Evolutionary conservation across 2,329 filamentous ascomycete species (phyloP), one percentile per base, ranked within the genome.

Genomic region (Arthrinium phaeospermum): DNA sequence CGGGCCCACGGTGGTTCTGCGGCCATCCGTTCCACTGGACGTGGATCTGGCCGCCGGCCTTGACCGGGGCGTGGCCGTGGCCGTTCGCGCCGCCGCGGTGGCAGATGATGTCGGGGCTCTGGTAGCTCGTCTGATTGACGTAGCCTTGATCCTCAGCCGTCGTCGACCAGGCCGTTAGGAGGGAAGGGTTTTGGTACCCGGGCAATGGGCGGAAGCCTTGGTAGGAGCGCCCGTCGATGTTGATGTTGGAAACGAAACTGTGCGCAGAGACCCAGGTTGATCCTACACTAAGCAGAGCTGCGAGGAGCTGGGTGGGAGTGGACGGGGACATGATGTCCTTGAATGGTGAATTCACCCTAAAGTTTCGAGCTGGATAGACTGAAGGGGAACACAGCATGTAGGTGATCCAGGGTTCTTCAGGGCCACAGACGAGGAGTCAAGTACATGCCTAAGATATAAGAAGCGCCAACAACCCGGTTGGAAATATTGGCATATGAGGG

Each of bases 11-110:
- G 74, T 85, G 82, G 3, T 76, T 79, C 49, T 80, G 77, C 4
- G 82, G 81, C 82, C 82, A 84, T 10, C 76, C 78, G 45, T 80
- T 81, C 83, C 83, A 85, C 75, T 81, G 79, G 71, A 84, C 77
- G 27, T 78, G 77, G 61, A 85, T 75, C n/a, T 76, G 76, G 70
- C 79, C 79, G 34, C 83, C 83, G 14, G 82, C 82, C 22, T 77
- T 71, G 30, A 83, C 79, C 37, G 75, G 74, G 30, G 79, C 81
- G 70, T 81, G 77, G 64, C 79, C 77, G n/a, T 77, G 75, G 5
- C 79, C 81, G 41, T 82, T 78, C 19, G 71, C 73, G 7, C 80
- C 78, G 37, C 77, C 79, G 24, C 78, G 80, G 74, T 82, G 80
- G 74, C 83, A 85, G 76, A 82, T 82, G 71, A 85, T 84, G 61